Conservation (phyloP, 352 stramenopile species). For the Pythium pectinolyticum region DNA sequence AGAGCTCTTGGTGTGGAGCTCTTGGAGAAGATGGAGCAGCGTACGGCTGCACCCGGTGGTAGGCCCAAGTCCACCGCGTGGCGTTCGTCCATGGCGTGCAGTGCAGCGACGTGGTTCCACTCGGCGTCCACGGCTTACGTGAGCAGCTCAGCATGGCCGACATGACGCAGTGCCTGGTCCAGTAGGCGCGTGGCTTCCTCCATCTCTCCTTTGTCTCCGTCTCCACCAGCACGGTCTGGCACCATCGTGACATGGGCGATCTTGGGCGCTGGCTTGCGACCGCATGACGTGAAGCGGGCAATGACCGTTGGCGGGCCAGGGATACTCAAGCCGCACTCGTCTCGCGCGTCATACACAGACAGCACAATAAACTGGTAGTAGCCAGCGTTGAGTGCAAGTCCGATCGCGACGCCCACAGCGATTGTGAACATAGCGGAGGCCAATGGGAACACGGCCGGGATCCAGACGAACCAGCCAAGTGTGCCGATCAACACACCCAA, state of each 20-base stretch:
- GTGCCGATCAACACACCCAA: conserved; percentile 19
- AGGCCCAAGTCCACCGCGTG: conserved; percentile 8
- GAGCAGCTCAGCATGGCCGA: conserved; percentile 22
- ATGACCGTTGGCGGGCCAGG: conserved; percentile 22
- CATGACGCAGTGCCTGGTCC: conserved; percentile 11
- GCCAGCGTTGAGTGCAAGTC: conserved; percentile 24
- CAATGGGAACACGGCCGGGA: conserved; percentile 30
- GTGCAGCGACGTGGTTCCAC: conserved; percentile 31
- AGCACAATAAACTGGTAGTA: conserved; percentile 40
- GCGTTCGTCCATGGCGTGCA: conserved; percentile 24
- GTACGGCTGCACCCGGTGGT: not conserved
- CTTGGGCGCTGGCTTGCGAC: conserved; percentile 6
- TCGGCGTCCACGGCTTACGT: conserved; percentile 15
- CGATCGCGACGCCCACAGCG: conserved; percentile 16
- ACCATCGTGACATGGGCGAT: not conserved
- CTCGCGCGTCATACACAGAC: conserved; percentile 30
- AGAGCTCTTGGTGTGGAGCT: too few relatives aligned
- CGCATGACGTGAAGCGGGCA: conserved; percentile 1
- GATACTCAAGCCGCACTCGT: conserved; percentile 25
- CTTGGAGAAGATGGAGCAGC: too few relatives aligned
- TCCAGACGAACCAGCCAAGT: conserved; percentile 35
- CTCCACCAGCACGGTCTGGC: too few relatives aligned
- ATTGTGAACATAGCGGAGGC: conserved; percentile 7
- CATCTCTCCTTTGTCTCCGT: not conserved
- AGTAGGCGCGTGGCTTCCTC: conserved; percentile 4